Percentiles rank a stretch among this genome's conserved stretches.
Conservation (phyloP, 257 asterid species). For the Oldenlandia corymbosa region DNA sequence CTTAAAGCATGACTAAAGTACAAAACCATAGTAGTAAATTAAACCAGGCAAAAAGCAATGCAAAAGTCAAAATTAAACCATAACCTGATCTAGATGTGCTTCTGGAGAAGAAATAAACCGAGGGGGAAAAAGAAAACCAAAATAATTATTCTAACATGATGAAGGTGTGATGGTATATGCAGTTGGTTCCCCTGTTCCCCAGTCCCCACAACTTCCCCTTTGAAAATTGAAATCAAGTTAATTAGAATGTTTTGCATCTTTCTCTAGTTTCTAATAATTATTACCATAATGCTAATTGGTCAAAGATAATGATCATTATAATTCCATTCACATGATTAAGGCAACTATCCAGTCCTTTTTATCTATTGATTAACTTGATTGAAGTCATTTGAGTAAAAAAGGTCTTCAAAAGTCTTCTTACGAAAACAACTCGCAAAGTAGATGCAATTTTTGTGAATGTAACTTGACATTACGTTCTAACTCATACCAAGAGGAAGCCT, state of each 20-base stretch:
- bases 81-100: neutral
- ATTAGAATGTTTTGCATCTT: too few relatives aligned
- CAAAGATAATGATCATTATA: constrained; percentile 36
- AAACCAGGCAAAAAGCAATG: neutral
- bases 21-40: too few relatives aligned
- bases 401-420: neutral
- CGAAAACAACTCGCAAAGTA: neutral
- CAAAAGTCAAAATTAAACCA: neutral
- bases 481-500: constrained; percentile 6
- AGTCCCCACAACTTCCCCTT: constrained; percentile 5
- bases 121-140: too few relatives aligned
- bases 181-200: constrained; percentile 3
- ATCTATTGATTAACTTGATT: constrained; percentile 8
- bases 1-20: too few relatives aligned
- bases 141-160: constrained; percentile 1
- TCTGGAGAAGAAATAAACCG: neutral
- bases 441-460: neutral
- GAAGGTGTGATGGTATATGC: neutral
- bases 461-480: constrained; percentile 5
- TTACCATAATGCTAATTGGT: constrained; percentile 19
- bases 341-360: constrained; percentile 26
- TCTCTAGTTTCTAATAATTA: neutral
- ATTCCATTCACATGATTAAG: constrained; percentile 31
- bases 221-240: neutral
- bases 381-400: constrained; percentile 2